Conservation (phyloP, 805 yeast genomes). For the Candida sphagnicola region DNA sequence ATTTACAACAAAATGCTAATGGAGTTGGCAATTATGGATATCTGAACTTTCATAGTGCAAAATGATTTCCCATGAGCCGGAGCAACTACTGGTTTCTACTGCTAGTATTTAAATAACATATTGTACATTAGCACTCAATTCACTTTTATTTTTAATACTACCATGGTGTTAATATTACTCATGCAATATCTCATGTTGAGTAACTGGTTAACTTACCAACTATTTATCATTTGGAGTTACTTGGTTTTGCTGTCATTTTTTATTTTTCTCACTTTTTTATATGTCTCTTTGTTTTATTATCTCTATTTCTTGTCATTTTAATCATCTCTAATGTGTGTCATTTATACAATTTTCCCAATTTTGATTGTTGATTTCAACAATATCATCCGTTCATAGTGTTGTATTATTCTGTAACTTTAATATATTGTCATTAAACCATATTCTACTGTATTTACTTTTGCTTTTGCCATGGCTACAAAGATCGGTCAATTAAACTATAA, state of each 20-base stretch:
- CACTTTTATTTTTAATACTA: background rate
- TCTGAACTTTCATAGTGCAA: constrained; percentile 22
- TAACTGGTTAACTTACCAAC: too few relatives aligned
- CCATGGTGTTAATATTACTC: too few relatives aligned
- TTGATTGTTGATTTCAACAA: constrained; percentile 1
- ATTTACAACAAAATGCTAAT: constrained; percentile 11
- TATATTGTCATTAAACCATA: constrained; percentile 4
- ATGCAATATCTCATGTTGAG: too few relatives aligned
- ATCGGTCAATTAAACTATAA: too few relatives aligned
- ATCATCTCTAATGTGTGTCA: constrained; percentile 4
- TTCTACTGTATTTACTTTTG: too few relatives aligned
- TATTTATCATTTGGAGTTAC: constrained; percentile 1
- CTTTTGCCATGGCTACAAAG: too few relatives aligned
- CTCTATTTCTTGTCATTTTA: constrained; percentile 1
- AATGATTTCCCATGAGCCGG: too few relatives aligned
- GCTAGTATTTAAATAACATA: background rate
- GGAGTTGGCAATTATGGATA: constrained; percentile 36
- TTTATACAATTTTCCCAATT: constrained; percentile 1
- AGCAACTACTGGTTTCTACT: background rate
- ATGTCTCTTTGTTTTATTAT: constrained; percentile 1
- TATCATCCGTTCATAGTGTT: constrained; percentile 1
- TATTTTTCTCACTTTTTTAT: background rate
- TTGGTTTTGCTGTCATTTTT: constrained; percentile 1
- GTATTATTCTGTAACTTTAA: constrained; percentile 4
- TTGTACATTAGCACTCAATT: background rate